Evolutionary conservation across 345 rosid species (phyloP).

Genomic region (Lumnitzera racemosa): DNA sequence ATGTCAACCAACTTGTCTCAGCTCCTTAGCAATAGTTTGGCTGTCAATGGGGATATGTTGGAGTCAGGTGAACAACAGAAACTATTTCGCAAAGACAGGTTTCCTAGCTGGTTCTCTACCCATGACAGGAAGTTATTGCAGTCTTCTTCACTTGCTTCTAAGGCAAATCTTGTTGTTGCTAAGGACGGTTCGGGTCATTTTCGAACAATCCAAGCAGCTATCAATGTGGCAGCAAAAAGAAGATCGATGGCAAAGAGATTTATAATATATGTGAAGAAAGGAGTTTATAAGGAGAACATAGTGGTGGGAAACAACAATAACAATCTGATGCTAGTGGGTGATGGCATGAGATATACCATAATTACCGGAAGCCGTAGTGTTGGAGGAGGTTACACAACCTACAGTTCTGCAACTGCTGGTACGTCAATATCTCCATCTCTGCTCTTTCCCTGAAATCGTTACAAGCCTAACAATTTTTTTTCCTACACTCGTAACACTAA

Average conservation of each 20-base stretch:
- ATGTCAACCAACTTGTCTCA: constrained; percentile 22
- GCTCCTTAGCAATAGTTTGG: constrained; percentile 28
- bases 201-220: constrained; percentile 25
- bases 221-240: constrained; percentile 24
- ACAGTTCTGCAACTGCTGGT: constrained; percentile 37
- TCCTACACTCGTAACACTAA: neutral
- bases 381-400: constrained; percentile 32
- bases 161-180: constrained; percentile 35
- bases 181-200: constrained; percentile 33
- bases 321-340: constrained; percentile 32
- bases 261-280: constrained; percentile 25
- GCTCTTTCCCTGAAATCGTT: neutral
- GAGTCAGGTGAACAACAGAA: neutral
- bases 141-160: constrained; percentile 13
- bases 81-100: constrained; percentile 7
- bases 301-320: constrained; percentile 19
- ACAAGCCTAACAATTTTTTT: neutral
- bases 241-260: constrained; percentile 18
- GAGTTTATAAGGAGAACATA: constrained; percentile 18
- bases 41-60: constrained; percentile 17
- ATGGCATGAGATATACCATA: constrained; percentile 28
- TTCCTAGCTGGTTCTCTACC: constrained; percentile 28
- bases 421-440: neutral
- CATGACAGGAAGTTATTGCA: constrained; percentile 32
- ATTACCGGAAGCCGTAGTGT: constrained; percentile 37